Percentiles rank a stretch among this genome's conserved stretches.
These are phyloP conservation scores for Beauveria scarabaeidicola DNA, from an alignment of 2,329 filamentous ascomycete genomes.

Conservation along the genomic window DNA sequence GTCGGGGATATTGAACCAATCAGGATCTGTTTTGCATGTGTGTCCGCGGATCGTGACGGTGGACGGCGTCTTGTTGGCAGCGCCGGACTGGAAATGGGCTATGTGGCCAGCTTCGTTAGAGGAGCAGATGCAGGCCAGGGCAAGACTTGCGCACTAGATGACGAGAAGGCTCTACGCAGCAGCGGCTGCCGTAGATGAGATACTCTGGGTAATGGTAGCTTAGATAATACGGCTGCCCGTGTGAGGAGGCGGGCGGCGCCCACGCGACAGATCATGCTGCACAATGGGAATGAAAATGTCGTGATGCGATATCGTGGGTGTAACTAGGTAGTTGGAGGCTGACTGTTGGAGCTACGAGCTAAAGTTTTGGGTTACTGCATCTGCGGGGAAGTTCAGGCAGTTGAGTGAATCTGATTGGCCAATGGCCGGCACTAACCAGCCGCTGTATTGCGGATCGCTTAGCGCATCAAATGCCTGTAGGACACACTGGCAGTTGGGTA, in stretches of 20 bases:
- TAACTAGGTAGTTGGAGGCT: too few relatives aligned
- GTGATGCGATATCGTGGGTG: background rate
- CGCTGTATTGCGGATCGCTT: background rate
- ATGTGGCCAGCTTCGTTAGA: background rate
- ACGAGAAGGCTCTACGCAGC: background rate
- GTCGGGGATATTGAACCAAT: conserved; percentile 76
- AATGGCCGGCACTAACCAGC: background rate
- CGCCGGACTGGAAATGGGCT: conserved; percentile 1
- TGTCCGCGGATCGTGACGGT: conserved; percentile 51
- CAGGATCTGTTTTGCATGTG: conserved; percentile 56
- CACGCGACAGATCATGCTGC: conserved; percentile 9
- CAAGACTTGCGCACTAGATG: background rate
- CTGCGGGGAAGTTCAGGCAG: background rate
- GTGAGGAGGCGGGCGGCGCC: background rate
- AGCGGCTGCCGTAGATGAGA: background rate
- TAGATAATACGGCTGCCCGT: background rate
- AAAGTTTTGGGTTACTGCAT: background rate
- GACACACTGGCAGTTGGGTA: background rate
- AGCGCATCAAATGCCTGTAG: background rate
- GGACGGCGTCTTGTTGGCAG: conserved; percentile 11
- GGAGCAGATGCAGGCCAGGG: background rate
- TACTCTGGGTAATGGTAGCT: background rate
- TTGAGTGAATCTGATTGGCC: background rate
- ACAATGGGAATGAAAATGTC: background rate
- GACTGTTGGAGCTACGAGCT: background rate